phyloP scores from a whole-genome alignment of 1,284 basidiomycete genomes.

The Irpex sp. region DNA sequence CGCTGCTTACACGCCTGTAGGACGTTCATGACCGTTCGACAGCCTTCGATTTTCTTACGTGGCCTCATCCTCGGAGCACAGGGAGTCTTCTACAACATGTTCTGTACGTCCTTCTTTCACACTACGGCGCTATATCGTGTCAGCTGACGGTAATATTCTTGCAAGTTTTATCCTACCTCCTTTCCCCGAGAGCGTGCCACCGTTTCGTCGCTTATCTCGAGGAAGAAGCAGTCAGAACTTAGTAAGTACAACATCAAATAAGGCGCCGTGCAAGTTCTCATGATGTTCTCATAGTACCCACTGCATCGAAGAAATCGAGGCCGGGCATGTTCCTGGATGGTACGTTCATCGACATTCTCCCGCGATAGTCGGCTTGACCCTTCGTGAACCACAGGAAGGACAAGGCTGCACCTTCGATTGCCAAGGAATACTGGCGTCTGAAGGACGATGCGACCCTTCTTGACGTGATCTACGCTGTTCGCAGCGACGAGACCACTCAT shows the following conservation, averaged over 20 bases:
- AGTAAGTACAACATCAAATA: constrained; percentile 36
- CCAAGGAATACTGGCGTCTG: constrained; percentile 94
- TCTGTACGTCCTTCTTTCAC: constrained; percentile 51
- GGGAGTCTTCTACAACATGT: constrained; percentile 87
- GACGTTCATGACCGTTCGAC: constrained; percentile 85
- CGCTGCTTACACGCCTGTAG: constrained; percentile 33
- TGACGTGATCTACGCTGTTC: constrained; percentile 88
- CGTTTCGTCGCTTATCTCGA: constrained; percentile 95
- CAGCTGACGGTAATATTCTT: neutral
- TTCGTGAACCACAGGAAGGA: constrained; percentile 37
- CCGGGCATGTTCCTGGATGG: constrained; percentile 90
- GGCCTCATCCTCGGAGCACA: constrained; percentile 84
- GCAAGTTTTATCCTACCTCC: constrained; percentile 74
- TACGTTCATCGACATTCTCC: constrained; percentile 21
- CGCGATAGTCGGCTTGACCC: neutral
- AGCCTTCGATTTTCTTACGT: constrained; percentile 79
- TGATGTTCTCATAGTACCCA: constrained; percentile 50
- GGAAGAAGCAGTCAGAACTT: constrained; percentile 92
- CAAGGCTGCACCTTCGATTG: constrained; percentile 81
- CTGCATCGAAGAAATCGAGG: constrained; percentile 81
- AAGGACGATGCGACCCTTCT: constrained; percentile 69
- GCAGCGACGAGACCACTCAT: constrained; percentile 92
- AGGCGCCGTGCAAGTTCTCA: constrained; percentile 16
- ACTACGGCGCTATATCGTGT: neutral
- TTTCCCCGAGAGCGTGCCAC: constrained; percentile 84